Conservation (phyloP, 2,329 filamentous ascomycete species). For the Hypoxylon sp. region DNA sequence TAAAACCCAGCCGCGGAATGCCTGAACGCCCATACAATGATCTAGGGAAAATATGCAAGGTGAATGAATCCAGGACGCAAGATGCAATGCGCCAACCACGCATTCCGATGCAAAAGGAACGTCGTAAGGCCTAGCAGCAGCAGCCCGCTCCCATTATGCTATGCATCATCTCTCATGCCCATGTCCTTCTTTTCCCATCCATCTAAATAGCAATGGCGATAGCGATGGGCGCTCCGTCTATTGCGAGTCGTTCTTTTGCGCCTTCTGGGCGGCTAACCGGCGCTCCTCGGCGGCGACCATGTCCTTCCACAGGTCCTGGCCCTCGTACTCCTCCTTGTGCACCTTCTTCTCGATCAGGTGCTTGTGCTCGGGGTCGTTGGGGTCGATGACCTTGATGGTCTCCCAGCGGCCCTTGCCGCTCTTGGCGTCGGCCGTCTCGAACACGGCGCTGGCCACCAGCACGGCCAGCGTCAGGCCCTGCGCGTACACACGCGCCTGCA, state of each 20-base stretch:
- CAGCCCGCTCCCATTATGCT: slow-evolving; percentile 41
- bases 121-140: slow-evolving; percentile 19
- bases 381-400: slow-evolving; percentile 85
- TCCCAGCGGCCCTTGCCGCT: slow-evolving; percentile 85
- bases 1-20: slow-evolving; percentile 8
- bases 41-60: slow-evolving; percentile 30
- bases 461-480: slow-evolving; percentile 90
- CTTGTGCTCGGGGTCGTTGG: slow-evolving; percentile 86
- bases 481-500: slow-evolving; percentile 94
- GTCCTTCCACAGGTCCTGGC: slow-evolving; percentile 94
- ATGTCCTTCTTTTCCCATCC: no score
- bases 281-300: slow-evolving; percentile 87
- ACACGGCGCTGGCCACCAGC: slow-evolving; percentile 83
- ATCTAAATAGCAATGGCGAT: no score
- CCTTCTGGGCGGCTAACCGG: slow-evolving; percentile 62
- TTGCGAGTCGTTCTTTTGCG: slow-evolving; percentile 47
- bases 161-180: slow-evolving; percentile 20
- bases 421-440: slow-evolving; percentile 84
- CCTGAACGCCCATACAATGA: slow-evolving; percentile 34
- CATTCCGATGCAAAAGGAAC: background rate
- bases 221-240: background rate
- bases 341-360: slow-evolving; percentile 87
- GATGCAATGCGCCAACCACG: background rate
- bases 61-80: slow-evolving; percentile 12
- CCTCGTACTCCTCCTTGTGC: slow-evolving; percentile 88